These are phyloP conservation scores for Plasmodium vinckei DNA, from an alignment of 169 alveolate genomes.

Conservation along the genomic window DNA sequence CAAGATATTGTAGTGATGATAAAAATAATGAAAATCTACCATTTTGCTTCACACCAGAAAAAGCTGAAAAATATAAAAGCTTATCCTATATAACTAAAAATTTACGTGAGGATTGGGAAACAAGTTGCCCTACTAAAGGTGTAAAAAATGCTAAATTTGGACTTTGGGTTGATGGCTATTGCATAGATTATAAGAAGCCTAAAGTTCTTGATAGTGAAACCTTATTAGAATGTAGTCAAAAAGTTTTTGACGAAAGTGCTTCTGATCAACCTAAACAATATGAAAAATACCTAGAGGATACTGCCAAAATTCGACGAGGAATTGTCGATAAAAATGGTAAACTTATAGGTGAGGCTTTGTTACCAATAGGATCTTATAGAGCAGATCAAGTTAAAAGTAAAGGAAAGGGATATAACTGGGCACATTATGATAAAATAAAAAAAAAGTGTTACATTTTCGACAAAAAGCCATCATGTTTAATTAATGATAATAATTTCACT, in stretches of 20 bases:
- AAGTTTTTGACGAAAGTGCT: constrained; percentile 81
- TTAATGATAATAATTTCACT: constrained; percentile 76
- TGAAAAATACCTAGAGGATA: constrained; percentile 59
- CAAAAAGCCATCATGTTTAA: constrained; percentile 81
- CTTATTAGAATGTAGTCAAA: constrained; percentile 77
- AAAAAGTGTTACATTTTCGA: constrained; percentile 77
- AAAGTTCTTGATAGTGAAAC: not conserved
- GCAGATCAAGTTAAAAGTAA: constrained; percentile 57
- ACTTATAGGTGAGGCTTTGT: constrained; percentile 39
- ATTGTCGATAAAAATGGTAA: constrained; percentile 12
- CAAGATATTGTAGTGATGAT: constrained; percentile 82
- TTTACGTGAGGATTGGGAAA: constrained; percentile 79
- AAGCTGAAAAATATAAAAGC: constrained; percentile 66
- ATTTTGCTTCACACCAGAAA: constrained; percentile 84
- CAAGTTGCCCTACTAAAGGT: constrained; percentile 81
- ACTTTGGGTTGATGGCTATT: constrained; percentile 79
- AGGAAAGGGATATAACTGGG: constrained; percentile 87
- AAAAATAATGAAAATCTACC: constrained; percentile 72
- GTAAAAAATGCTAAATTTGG: constrained; percentile 84
- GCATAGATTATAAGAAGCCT: constrained; percentile 30
- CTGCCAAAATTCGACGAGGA: constrained; percentile 36
- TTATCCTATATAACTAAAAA: constrained; percentile 79
- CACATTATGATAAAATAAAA: constrained; percentile 67
- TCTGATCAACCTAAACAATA: constrained; percentile 79
- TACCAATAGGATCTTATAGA: constrained; percentile 75